These are phyloP conservation scores for Yamadazyma scolyti DNA, from an alignment of 805 yeast genomes.

Conservation along the genomic window DNA sequence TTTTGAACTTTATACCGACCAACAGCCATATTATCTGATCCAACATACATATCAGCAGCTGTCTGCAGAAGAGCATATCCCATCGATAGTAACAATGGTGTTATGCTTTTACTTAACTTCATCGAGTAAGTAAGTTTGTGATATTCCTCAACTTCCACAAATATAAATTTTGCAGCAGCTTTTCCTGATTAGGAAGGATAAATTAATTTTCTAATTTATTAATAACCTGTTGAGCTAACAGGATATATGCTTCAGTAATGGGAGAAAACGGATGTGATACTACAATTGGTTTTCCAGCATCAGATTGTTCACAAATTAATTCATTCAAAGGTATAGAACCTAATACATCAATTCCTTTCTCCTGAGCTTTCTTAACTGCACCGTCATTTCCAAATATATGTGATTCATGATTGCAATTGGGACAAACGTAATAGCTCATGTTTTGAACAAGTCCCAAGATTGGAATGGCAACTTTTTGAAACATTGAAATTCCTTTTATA, in stretches of 20 bases:
- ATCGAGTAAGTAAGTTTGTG: too few relatives aligned
- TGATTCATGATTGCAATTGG: conserved; percentile 68
- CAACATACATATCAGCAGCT: too few relatives aligned
- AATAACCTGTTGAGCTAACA: conserved; percentile 37
- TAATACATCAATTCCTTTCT: conserved; percentile 46
- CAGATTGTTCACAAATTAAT: conserved; percentile 57
- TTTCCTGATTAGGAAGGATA: neutral
- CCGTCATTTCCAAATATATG: conserved; percentile 75
- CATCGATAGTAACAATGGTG: too few relatives aligned
- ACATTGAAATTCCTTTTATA: conserved; percentile 76
- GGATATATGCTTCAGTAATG: conserved; percentile 41
- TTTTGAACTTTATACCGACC: too few relatives aligned
- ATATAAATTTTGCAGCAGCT: too few relatives aligned
- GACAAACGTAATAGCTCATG: conserved; percentile 75
- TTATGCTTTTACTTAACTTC: too few relatives aligned
- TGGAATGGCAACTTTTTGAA: conserved; percentile 66
- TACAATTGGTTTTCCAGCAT: conserved; percentile 62
- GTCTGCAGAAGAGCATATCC: too few relatives aligned
- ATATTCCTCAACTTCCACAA: too few relatives aligned
- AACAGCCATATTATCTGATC: too few relatives aligned
- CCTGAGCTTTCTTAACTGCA: conserved; percentile 46
- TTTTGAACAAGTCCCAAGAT: conserved; percentile 76
- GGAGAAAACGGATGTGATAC: conserved; percentile 36
- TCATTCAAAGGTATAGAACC: conserved; percentile 68
- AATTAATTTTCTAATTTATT: conserved; percentile 1